Evolutionary conservation across 768 basidiomycete genomes (phyloP).

Genomic region (Filobasidium floriforme): DNA sequence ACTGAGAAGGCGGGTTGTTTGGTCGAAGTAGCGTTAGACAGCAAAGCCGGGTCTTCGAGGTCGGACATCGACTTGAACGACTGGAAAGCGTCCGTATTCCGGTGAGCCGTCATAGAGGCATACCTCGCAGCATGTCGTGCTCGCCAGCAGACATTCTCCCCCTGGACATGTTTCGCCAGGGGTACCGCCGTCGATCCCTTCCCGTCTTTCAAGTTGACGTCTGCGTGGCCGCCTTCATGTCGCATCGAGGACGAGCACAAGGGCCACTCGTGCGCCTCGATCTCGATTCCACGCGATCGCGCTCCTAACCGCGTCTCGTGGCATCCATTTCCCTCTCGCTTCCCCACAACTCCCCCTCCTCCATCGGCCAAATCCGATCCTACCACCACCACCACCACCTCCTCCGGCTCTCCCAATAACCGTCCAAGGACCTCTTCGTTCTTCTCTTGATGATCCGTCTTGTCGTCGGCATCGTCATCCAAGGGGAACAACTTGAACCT

Average conservation of each 20-base stretch:
- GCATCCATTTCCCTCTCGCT: no score
- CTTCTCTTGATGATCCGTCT: not conserved
- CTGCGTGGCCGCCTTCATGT: no score
- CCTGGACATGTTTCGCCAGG: no score
- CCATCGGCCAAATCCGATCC: not conserved
- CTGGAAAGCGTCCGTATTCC: not conserved
- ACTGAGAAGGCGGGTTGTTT: not conserved
- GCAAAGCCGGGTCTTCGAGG: not conserved
- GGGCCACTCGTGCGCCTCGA: no score
- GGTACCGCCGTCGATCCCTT: no score
- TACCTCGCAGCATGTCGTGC: not conserved
- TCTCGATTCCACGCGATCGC: no score
- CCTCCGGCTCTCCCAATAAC: not conserved
- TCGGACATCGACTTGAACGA: not conserved
- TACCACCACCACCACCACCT: not conserved
- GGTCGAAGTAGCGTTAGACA: not conserved
- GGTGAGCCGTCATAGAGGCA: not conserved
- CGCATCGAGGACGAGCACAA: no score
- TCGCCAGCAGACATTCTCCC: not conserved
- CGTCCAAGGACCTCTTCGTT: not conserved
- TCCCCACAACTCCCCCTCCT: no score
- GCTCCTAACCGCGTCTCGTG: no score
- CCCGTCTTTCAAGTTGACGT: no score
- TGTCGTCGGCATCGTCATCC: not conserved
- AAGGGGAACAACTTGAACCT: slow-evolving; percentile 7